Conservation (phyloP, 164 flowering plant species). For the Aristolochia contorta region DNA sequence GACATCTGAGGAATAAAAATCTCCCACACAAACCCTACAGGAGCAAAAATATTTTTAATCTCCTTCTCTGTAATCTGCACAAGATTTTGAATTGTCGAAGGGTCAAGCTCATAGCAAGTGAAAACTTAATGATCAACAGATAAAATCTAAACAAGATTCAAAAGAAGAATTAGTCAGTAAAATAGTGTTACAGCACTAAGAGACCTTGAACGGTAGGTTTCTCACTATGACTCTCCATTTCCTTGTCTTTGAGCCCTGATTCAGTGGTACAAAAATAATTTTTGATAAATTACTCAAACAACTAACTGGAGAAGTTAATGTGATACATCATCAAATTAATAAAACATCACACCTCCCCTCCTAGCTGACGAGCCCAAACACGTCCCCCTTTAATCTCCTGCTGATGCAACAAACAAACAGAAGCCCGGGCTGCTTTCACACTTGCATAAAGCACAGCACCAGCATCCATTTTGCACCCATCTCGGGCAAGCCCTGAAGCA, state of each 20-base stretch:
- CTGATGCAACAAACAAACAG: conserved; percentile 72
- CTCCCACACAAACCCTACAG: conserved; percentile 92
- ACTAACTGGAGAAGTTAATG: too few species aligned
- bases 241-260: conserved; percentile 84
- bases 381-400: conserved; percentile 55
- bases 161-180: conserved; percentile 6
- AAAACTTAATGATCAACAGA: too few species aligned
- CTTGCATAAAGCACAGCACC: conserved; percentile 69
- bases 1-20: conserved; percentile 60
- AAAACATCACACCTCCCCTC: conserved; percentile 72
- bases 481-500: conserved; percentile 67
- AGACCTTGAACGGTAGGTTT: conserved; percentile 91
- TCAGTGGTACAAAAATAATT: background rate
- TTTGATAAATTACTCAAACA: too few species aligned
- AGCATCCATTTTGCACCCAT: conserved; percentile 81
- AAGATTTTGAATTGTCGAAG: conserved; percentile 1
- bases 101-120: background rate
- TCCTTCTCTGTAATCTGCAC: conserved; percentile 67
- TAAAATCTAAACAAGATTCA: background rate
- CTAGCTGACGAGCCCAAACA: conserved; percentile 96
- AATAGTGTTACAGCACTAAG: background rate
- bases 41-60: conserved; percentile 55
- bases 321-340: background rate
- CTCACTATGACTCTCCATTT: conserved; percentile 92
- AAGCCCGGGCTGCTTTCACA: conserved; percentile 66